Evolutionary conservation across 306 rosid species (phyloP), one percentile per base, ranked within the genome.

Genomic region (Trichosanthes truncata): DNA sequence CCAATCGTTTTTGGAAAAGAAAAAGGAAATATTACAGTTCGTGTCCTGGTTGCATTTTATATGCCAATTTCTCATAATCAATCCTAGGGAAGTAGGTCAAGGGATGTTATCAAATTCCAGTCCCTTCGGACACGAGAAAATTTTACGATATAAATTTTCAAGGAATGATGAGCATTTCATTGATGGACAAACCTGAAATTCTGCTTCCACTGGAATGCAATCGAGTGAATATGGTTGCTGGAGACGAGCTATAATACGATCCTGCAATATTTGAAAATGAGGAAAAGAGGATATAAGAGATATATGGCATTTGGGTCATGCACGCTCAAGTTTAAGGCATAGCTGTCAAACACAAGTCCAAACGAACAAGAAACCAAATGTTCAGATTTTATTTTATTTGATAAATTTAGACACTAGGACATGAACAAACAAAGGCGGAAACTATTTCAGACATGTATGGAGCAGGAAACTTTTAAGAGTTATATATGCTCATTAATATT

Each of bases 141-240:
- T 2, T 26, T 33, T 49, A n/a, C 9, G 4, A 9, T 8, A 75
- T 29, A 11, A 33, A 75, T 35, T 76, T 36, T 55, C 4, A 76
- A n/a, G 52, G 26, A 78, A 23, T 3, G 48, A 10, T 49, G 53
- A 72, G 77, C 77, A 46, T 72, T 72, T 23, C n/a, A 26, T 26
- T 45, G 31, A 51, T n/a, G 13, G 59, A 71, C 87, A 41, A 80
- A 95, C 99, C 97, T 93, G 99, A 91, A 86, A 93, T 81, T 95
- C 97, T 80, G 99, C 97, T 82, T 93, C 99, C n/a, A 95, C 97
- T 17, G 97, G 99, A 84, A 95, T 93, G 90, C 99, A 95, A 82
- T 95, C 96, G 12, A 95, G 93, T 63, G 98, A 93, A 86, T 95
- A 95, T 17, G 99, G 99, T 78, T 95, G 99, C 86, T 93, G 99